Evolutionary conservation across 148 eudicot species (phyloP).

Genomic region (Euryodendron excelsum): DNA sequence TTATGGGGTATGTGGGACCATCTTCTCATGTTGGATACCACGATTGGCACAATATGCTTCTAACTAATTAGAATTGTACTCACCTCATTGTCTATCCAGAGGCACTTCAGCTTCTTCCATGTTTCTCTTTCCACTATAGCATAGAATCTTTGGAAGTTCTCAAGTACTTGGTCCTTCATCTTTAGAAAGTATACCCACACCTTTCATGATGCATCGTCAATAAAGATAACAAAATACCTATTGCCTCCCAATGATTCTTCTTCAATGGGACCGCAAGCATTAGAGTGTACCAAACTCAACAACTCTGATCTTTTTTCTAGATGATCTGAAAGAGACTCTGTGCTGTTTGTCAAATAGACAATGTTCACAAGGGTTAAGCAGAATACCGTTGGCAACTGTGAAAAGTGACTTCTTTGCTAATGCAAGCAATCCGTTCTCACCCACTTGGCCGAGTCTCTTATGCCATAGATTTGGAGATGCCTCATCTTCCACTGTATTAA

Average conservation of each 20-base stretch:
- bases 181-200: not conserved
- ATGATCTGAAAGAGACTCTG: constrained; percentile 2
- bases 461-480: no score
- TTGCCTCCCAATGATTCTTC: no score
- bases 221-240: no score
- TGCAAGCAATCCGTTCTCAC: not conserved
- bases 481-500: no score
- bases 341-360: not conserved
- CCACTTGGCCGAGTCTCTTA: not conserved
- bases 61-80: constrained; percentile 7
- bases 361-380: not conserved
- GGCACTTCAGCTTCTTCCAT: not conserved
- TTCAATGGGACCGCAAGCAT: no score
- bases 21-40: not conserved
- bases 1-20: not conserved
- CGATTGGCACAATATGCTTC: not conserved
- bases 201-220: no score
- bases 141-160: not conserved
- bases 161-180: not conserved
- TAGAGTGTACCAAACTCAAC: no score
- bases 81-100: not conserved
- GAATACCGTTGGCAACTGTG: no score
- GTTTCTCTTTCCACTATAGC: not conserved
- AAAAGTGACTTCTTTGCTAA: not conserved
- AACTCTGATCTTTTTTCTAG: no score